Conservation (phyloP, 116 monocot species). For the Iris pallida region DNA sequence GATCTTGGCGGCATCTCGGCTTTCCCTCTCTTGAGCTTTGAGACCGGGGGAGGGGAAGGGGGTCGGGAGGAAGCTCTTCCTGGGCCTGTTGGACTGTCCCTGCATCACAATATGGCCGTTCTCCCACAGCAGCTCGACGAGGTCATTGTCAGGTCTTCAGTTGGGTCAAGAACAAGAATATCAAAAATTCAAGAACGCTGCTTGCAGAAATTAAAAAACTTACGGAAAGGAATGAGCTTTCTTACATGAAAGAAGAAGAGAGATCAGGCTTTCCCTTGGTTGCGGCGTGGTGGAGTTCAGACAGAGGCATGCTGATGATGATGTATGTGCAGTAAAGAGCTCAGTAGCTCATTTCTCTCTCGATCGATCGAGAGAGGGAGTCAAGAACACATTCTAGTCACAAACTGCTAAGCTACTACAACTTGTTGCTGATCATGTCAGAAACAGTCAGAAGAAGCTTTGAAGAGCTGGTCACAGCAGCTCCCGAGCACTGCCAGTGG, state of each 20-base stretch:
- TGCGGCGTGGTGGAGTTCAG: constrained; percentile 19
- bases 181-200: background rate
- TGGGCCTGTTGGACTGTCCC: constrained; percentile 44
- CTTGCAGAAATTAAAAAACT: background rate
- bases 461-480: background rate
- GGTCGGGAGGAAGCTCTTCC: constrained; percentile 24
- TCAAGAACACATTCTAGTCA: background rate
- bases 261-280: constrained; percentile 8
- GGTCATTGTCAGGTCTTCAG: constrained; percentile 49
- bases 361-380: background rate
- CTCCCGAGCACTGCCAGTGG: background rate
- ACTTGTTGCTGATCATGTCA: background rate
- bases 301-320: constrained; percentile 24
- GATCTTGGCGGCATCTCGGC: constrained; percentile 12
- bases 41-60: constrained; percentile 1
- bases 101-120: constrained; percentile 82
- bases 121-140: constrained; percentile 70
- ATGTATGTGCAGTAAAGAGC: background rate
- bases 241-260: constrained; percentile 36
- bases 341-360: too few species aligned
- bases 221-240: background rate
- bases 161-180: background rate
- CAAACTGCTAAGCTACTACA: background rate
- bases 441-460: background rate
- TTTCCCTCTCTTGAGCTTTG: constrained; percentile 28